These are phyloP conservation scores for Jaltomata sinuosa DNA, from an alignment of 257 asterid species.

Conservation along the genomic window DNA sequence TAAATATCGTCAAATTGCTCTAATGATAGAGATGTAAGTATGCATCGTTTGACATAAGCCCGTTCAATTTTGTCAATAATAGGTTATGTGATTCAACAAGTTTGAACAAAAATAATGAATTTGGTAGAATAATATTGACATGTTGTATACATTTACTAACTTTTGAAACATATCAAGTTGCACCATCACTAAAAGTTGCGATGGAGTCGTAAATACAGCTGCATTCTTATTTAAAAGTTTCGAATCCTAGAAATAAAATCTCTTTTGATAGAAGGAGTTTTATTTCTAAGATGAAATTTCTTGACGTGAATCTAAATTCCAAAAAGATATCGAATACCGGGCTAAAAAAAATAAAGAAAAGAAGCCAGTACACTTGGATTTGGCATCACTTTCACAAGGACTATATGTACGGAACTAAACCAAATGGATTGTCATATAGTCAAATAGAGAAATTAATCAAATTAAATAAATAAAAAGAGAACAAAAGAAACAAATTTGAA, in stretches of 20 bases:
- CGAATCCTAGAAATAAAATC: no score
- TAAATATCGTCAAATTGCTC: background rate
- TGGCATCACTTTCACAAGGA: background rate
- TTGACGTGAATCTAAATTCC: no score
- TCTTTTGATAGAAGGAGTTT: no score
- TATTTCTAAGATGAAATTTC: no score
- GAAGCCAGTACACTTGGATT: background rate
- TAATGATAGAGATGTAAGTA: background rate
- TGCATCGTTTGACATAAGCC: background rate
- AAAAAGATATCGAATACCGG: no score
- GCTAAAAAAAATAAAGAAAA: background rate
- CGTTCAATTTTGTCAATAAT: background rate
- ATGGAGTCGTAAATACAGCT: background rate
- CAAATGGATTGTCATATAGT: background rate
- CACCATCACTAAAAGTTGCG: background rate
- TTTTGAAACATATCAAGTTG: background rate
- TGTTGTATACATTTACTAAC: background rate
- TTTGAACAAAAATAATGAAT: background rate
- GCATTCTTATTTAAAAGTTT: background rate
- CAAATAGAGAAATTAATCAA: background rate
- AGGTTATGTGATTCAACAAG: background rate
- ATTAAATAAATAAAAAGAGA: background rate
- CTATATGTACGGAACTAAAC: background rate
- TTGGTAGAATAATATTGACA: background rate
- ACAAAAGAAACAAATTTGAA: background rate